Evolutionary conservation across 2,329 filamentous ascomycete genomes (phyloP).

Genomic region (Neophaeococcomyces aloes): DNA sequence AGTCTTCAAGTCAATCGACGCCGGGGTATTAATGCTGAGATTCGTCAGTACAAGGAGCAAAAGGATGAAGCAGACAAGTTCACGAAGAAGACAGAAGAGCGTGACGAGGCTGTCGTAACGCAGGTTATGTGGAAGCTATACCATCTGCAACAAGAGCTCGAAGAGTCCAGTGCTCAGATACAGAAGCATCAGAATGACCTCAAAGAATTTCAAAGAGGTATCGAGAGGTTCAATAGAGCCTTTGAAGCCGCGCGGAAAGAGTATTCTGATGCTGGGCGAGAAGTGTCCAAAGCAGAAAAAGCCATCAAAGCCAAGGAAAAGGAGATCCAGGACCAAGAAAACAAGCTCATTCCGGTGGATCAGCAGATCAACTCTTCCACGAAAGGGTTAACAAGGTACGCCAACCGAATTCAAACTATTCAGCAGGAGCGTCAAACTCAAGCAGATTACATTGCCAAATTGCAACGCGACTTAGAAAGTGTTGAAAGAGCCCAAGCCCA

Average conservation of each 20-base stretch:
- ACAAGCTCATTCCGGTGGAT: conserved; percentile 75
- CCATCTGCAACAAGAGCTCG: conserved; percentile 86
- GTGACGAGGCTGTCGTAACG: conserved; percentile 80
- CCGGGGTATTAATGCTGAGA: conserved; percentile 91
- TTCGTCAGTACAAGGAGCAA: conserved; percentile 94
- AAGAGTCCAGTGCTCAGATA: conserved; percentile 81
- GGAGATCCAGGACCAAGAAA: conserved; percentile 75
- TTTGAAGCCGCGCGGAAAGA: conserved; percentile 74
- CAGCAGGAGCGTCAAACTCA: conserved; percentile 68
- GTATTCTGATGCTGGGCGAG: conserved; percentile 65
- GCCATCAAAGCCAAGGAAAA: conserved; percentile 77
- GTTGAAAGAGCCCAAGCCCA: conserved; percentile 83
- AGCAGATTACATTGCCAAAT: conserved; percentile 55
- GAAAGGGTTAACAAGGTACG: conserved; percentile 57
- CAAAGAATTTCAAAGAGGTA: conserved; percentile 79
- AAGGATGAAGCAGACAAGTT: conserved; percentile 93
- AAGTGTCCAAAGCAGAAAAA: conserved; percentile 72
- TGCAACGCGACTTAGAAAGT: conserved; percentile 66
- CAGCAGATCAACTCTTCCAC: conserved; percentile 79
- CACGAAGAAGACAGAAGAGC: conserved; percentile 78
- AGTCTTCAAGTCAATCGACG: conserved; percentile 79
- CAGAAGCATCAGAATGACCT: conserved; percentile 89
- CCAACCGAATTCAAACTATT: conserved; percentile 58
- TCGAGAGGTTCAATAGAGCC: conserved; percentile 70
- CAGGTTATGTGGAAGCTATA: conserved; percentile 96